Percentiles rank a stretch among this genome's conserved stretches.
Evolutionary conservation across 768 basidiomycete genomes (phyloP).

Genomic region (Cubamyces lactineus): DNA sequence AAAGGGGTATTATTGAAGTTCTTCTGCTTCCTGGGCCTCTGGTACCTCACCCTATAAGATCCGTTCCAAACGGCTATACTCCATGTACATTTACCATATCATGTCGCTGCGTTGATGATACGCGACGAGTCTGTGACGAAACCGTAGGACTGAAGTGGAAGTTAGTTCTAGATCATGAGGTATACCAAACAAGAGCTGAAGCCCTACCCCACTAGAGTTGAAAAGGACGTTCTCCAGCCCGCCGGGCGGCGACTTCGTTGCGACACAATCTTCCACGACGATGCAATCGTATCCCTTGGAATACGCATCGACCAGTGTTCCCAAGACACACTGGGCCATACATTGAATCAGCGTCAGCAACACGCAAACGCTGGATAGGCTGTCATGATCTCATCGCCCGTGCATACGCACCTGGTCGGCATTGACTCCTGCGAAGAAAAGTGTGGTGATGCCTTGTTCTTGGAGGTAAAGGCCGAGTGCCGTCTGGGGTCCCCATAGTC

Average conservation of each 20-base stretch:
- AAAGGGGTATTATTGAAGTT: no score
- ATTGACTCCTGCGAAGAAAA: constrained; percentile 69
- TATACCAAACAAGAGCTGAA: background rate
- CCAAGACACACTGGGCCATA: constrained; percentile 58
- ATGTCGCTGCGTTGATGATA: constrained; percentile 30
- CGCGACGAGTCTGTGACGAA: constrained; percentile 47
- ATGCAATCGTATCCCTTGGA: constrained; percentile 68
- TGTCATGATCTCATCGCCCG: background rate
- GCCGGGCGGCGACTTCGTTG: constrained; percentile 63
- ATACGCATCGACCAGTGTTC: constrained; percentile 66
- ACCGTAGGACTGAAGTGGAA: constrained; percentile 47
- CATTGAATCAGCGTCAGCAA: background rate
- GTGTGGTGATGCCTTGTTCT: constrained; percentile 62
- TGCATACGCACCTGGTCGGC: constrained; percentile 56
- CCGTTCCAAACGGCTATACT: no score
- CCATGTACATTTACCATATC: background rate
- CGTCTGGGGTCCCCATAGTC: constrained; percentile 66
- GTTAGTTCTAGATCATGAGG: background rate
- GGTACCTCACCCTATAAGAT: no score
- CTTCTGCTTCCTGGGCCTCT: no score
- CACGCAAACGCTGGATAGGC: background rate
- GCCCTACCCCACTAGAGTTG: constrained; percentile 56
- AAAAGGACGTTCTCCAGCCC: constrained; percentile 61
- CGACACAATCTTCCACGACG: constrained; percentile 57
- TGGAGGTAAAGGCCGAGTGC: constrained; percentile 63